phyloP scores from a whole-genome alignment of 108 stramenopile genomes.

The Pseudonitzschia delicatissima region DNA sequence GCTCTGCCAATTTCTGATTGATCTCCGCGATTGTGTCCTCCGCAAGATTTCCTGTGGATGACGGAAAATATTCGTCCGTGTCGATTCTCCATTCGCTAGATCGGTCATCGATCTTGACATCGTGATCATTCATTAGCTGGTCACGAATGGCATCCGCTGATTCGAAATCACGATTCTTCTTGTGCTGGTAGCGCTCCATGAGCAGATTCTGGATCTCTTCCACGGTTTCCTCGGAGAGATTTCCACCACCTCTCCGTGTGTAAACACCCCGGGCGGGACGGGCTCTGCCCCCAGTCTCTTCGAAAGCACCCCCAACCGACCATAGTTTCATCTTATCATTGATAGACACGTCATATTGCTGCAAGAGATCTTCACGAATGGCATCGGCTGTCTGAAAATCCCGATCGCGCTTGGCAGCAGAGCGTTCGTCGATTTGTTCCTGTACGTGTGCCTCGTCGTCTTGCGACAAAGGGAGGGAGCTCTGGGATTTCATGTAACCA shows the following conservation, averaged over 20 bases:
- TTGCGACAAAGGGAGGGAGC: constrained; percentile 12
- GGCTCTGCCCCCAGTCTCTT: background rate
- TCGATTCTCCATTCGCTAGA: constrained; percentile 44
- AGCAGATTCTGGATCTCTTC: constrained; percentile 27
- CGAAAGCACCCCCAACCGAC: constrained; percentile 53
- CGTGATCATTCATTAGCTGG: constrained; percentile 37
- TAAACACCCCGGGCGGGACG: constrained; percentile 4
- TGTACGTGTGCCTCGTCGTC: constrained; percentile 36
- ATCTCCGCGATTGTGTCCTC: background rate
- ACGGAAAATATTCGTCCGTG: constrained; percentile 9
- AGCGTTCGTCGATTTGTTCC: constrained; percentile 34
- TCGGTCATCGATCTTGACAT: constrained; percentile 49
- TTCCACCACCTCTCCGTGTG: constrained; percentile 39
- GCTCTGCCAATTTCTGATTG: constrained; percentile 13
- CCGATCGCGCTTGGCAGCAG: constrained; percentile 38
- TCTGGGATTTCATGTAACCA: constrained; percentile 6
- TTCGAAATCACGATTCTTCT: constrained; percentile 48
- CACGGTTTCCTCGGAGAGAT: constrained; percentile 36
- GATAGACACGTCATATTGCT: constrained; percentile 45
- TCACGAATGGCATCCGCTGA: constrained; percentile 58
- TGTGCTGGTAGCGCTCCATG: constrained; percentile 34
- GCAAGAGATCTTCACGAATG: constrained; percentile 44
- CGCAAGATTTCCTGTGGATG: background rate
- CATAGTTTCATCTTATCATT: constrained; percentile 50
- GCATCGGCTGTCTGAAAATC: constrained; percentile 54